These are phyloP conservation scores for Penicillium bialowiezense DNA, from an alignment of 495 filamentous ascomycete genomes.

Conservation along the genomic window DNA sequence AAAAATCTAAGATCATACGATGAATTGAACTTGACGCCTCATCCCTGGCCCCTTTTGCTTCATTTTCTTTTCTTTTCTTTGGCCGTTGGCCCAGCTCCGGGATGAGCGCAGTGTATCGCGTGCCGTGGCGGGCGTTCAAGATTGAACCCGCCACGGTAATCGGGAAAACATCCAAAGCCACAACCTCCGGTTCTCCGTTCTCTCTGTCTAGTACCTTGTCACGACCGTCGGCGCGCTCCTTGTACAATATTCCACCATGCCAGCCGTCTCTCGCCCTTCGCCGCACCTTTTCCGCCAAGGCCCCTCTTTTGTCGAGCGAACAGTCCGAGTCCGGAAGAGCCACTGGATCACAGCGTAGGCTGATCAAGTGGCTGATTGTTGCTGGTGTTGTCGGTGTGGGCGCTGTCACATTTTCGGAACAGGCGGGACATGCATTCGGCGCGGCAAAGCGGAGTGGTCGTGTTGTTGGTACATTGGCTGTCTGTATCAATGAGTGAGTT, in stretches of 20 bases:
- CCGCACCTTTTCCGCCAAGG: conserved; percentile 17
- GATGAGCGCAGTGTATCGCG: conserved; percentile 40
- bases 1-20: conserved; percentile 27
- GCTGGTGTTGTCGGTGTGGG: conserved; percentile 53
- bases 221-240: not conserved
- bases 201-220: conserved; percentile 5
- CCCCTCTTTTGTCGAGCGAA: conserved; percentile 13
- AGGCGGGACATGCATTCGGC: conserved; percentile 68
- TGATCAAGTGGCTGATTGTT: conserved; percentile 48
- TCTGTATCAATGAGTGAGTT: conserved; percentile 89
- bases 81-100: conserved; percentile 18
- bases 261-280: conserved; percentile 1
- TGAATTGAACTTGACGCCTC: conserved; percentile 13
- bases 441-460: conserved; percentile 75
- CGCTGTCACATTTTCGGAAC: conserved; percentile 66
- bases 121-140: conserved; percentile 37
- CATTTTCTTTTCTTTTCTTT: not conserved
- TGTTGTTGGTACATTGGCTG: conserved; percentile 69
- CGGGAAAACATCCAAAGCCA: conserved; percentile 22
- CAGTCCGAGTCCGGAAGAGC: conserved; percentile 11
- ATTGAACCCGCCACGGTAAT: conserved; percentile 32
- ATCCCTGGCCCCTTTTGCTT: not conserved
- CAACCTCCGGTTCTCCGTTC: conserved; percentile 10
- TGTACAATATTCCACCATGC: conserved; percentile 1
- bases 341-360: conserved; percentile 24